Evolutionary conservation across 2,329 filamentous ascomycete genomes (phyloP).

Genomic region (Cytospora schulzeri): DNA sequence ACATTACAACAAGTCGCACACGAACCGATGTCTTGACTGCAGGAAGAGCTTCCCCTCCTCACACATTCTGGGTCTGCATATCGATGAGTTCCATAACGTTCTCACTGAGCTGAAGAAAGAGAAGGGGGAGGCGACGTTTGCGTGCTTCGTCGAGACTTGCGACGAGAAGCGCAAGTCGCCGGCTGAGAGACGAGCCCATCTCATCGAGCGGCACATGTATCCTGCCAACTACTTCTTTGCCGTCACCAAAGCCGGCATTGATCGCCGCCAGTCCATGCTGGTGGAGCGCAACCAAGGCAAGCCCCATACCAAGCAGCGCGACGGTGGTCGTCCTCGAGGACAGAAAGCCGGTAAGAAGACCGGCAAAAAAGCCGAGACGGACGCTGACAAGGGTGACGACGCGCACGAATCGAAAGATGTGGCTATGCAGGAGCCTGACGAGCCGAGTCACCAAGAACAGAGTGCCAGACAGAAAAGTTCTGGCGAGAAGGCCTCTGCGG

Average conservation of each 20-base stretch:
- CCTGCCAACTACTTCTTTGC: slow-evolving; percentile 87
- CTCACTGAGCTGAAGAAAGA: slow-evolving; percentile 72
- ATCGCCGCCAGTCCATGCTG: slow-evolving; percentile 79
- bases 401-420: background rate
- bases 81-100: slow-evolving; percentile 88
- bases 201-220: slow-evolving; percentile 94
- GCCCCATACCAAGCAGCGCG: slow-evolving; percentile 42
- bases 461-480: background rate
- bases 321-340: slow-evolving; percentile 29
- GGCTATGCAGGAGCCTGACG: slow-evolving; percentile 8
- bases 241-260: slow-evolving; percentile 86
- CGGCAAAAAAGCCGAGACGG: background rate
- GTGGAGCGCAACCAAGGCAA: slow-evolving; percentile 51
- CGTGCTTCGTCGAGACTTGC: slow-evolving; percentile 88
- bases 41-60: slow-evolving; percentile 84
- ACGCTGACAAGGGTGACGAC: background rate
- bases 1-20: slow-evolving; percentile 80
- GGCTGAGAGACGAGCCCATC: slow-evolving; percentile 81
- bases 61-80: slow-evolving; percentile 79
- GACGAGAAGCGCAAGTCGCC: slow-evolving; percentile 81
- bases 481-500: background rate
- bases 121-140: slow-evolving; percentile 68
- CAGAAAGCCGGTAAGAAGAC: slow-evolving; percentile 36
- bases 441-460: background rate
- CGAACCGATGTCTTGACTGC: slow-evolving; percentile 84